Evolutionary conservation across 1,284 basidiomycete species (phyloP).

Genomic region (Leccinum cinnamomeum): DNA sequence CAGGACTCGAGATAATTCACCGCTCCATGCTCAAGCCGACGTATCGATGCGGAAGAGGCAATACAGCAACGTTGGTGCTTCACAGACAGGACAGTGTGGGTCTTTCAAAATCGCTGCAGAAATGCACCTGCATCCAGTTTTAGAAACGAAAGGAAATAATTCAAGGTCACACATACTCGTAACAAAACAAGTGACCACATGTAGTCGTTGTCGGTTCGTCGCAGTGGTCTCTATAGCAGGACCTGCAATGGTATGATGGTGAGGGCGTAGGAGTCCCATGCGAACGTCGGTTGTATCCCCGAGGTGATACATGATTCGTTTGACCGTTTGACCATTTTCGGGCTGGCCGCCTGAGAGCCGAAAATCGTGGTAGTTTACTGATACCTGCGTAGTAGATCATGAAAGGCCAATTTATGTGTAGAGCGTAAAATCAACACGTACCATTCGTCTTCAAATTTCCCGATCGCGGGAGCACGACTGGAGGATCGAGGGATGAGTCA

Average conservation of each 20-base stretch:
- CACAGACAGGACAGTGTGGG: slow-evolving; percentile 33
- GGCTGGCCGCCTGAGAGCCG: slow-evolving; percentile 27
- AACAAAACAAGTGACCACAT: slow-evolving; percentile 36
- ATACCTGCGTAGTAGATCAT: slow-evolving; percentile 22
- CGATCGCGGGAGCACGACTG: slow-evolving; percentile 18
- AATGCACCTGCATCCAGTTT: slow-evolving; percentile 28
- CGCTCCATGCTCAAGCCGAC: slow-evolving; percentile 20
- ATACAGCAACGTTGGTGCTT: slow-evolving; percentile 33
- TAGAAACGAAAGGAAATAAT: neutral
- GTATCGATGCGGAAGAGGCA: slow-evolving; percentile 37
- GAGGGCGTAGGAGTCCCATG: slow-evolving; percentile 9
- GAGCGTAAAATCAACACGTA: slow-evolving; percentile 2
- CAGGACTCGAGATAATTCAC: neutral
- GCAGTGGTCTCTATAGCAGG: slow-evolving; percentile 33
- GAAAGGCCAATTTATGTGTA: neutral
- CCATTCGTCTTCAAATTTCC: slow-evolving; percentile 21
- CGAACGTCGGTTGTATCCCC: slow-evolving; percentile 10
- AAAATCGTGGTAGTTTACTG: slow-evolving; percentile 35
- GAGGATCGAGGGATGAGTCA: slow-evolving; percentile 32
- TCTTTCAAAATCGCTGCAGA: slow-evolving; percentile 34
- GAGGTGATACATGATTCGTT: slow-evolving; percentile 6
- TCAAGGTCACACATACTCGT: slow-evolving; percentile 26
- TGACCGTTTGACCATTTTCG: slow-evolving; percentile 23
- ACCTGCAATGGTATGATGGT: slow-evolving; percentile 35
- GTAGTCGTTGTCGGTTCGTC: slow-evolving; percentile 39